Conservation (phyloP, 208 protist species). For the Naegleria gruberi region DNA sequence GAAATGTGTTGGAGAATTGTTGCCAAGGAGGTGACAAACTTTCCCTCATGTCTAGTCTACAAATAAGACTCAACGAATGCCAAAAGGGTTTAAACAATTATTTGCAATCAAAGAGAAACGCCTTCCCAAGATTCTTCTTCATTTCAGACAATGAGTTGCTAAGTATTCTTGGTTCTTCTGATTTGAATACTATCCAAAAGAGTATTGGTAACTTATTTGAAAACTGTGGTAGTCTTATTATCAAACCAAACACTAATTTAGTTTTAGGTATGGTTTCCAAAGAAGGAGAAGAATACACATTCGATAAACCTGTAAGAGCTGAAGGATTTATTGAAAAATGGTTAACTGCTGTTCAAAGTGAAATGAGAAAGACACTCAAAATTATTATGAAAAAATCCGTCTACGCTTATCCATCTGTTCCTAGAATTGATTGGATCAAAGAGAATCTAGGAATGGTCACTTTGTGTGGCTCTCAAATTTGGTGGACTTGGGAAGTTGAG, state of each 20-base stretch:
- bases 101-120: slow-evolving; percentile 90
- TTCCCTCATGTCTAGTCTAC: slow-evolving; percentile 76
- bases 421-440: slow-evolving; percentile 85
- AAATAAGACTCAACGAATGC: slow-evolving; percentile 88
- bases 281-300: slow-evolving; percentile 86
- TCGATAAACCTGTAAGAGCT: slow-evolving; percentile 69
- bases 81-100: slow-evolving; percentile 97
- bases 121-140: slow-evolving; percentile 98
- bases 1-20: slow-evolving; percentile 85
- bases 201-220: slow-evolving; percentile 99
- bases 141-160: slow-evolving; percentile 98
- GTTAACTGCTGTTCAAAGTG: slow-evolving; percentile 87
- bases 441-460: slow-evolving; percentile 88
- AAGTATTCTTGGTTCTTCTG: slow-evolving; percentile 88
- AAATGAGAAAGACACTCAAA: slow-evolving; percentile 84
- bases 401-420: slow-evolving; percentile 89
- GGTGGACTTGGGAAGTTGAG: slow-evolving; percentile 97
- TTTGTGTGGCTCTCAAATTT: slow-evolving; percentile 92
- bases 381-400: slow-evolving; percentile 90
- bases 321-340: slow-evolving; percentile 91
- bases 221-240: slow-evolving; percentile 84
- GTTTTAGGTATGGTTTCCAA: slow-evolving; percentile 89
- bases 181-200: slow-evolving; percentile 86
- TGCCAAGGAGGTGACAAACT: slow-evolving; percentile 70
- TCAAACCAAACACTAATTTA: slow-evolving; percentile 76